Base-by-base conservation (phyloP, 768 basidiomycete species). In the Boletus rubropictus region DNA sequence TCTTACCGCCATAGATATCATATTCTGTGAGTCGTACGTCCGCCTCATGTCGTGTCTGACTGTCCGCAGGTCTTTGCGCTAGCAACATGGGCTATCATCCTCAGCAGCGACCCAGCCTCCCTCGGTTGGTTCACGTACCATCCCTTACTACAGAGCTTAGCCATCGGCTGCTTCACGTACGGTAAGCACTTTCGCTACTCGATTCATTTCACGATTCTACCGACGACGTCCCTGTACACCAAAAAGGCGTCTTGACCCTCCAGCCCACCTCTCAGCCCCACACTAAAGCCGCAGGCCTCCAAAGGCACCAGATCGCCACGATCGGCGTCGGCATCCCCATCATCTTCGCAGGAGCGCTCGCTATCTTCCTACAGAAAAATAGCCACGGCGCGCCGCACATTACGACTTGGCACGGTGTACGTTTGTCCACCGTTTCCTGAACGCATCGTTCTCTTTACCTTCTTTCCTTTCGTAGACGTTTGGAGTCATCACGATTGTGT, bases 321-420 rank as follows among this genome's bases (percentile, higher is more conserved):
- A 63, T 84, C 6, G 62, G 65, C 9, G 31, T 78, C 17, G 85
- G 79, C 3, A 64, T 84, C 29, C 82, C 84, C 1, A 57, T 73
- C 12, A 72, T 90, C 48, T 34, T 77, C 7, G 38, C 81, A 8
- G 89, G 89, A 2, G 76, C 79, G 1, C 61, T 71, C n/a, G 74
- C 82, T 1, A 76, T 92, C 39, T 67, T 74, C 42, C 75, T 74
- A 46, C 81, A 83, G 58, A 93, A 93, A 61, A 65, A 62, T 35
- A 46, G 73, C 0, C 67, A 76, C 42, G 65, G 55, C 5, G 72
- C 72, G 1, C 49, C 69, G 4, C 89, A 91, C 58, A 84, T 87
- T 50, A 75, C 73, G 4, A 77, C 80, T 8, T 87, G 84, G 86
- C 90, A 92, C 66, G 81, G 78, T 4, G 86, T 88, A 61, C 56